Conservation (phyloP, 345 rosid genomes). For the Arabidopsis suecica region DNA sequence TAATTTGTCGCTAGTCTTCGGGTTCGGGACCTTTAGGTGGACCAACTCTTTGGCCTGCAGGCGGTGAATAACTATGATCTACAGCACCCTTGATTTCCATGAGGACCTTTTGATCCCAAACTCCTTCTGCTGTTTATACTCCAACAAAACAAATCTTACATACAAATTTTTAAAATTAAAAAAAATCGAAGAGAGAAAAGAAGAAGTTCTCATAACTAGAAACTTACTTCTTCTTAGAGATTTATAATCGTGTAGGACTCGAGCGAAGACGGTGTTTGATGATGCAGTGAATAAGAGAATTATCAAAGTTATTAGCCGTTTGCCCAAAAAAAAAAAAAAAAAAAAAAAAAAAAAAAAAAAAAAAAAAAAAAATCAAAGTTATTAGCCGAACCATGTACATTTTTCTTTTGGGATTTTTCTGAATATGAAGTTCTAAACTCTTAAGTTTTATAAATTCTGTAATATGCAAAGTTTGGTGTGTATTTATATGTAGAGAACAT, state of each 20-base stretch:
- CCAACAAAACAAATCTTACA: neutral
- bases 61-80: neutral
- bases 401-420: neutral
- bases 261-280: neutral
- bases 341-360: too few relatives aligned
- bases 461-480: neutral
- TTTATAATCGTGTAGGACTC: neutral
- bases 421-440: neutral
- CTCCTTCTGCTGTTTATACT: too few relatives aligned
- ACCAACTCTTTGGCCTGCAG: neutral
- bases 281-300: neutral
- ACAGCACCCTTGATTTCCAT: neutral
- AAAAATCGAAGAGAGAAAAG: neutral
- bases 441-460: neutral
- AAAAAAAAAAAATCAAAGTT: too few relatives aligned
- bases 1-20: too few relatives aligned
- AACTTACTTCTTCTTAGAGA: neutral
- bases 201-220: neutral
- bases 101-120: neutral
- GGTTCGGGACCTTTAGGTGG: neutral
- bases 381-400: neutral
- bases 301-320: neutral
- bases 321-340: too few relatives aligned
- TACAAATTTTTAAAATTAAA: neutral
- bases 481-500: too few relatives aligned